Evolutionary conservation across 495 filamentous ascomycete genomes (phyloP), one percentile per base, ranked within the genome.

Genomic region (Daldinia vernicosa): DNA sequence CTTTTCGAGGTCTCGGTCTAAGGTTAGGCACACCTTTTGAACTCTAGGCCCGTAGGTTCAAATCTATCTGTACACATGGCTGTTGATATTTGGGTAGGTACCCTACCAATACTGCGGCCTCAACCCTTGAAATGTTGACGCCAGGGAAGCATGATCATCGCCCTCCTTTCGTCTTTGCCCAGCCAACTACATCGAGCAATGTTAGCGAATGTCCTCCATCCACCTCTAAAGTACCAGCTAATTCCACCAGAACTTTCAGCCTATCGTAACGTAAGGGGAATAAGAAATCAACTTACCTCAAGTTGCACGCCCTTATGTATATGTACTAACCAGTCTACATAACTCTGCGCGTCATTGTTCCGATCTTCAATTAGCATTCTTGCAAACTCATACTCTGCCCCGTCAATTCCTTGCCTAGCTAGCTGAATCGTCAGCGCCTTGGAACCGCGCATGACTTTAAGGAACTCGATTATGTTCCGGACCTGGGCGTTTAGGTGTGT

Each of bases 281-380:
- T 17, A 33, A 45, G 14, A 59, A 35, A 55, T 60, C 7, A 35
- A 81, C 87, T 80, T 76, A 90, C 90, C 86, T 98, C 95, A 63
- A 97, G 80, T 77, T 96, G 94, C 66, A 98, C 92, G 75, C 91
- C 90, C 71, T 94, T 90, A 77, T 99, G 95, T 55, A 98, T 83
- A 80, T 97, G 93, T 60, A 99, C 95, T 79, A 99, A 80, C 95
- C 95, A 99, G 81, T 99, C 95, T 17, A 98, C 95, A 81, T 99
- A 98, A 72, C 91, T 95, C 79, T 95, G 93, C 33, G 95, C 95
- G 80, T 99, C 95, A 70, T 96, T 97, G 79, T 98, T 98, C 69
- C 95, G 87, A 77, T 99, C 95, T 81, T 99, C 95, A 56, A 97
- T 88, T 70, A 99, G 80, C 77, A 94, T 81, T 45, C 93, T 83